A percentile compares a stretch with the other conserved stretches of the same genome.
Conservation (phyloP, 2,329 filamentous ascomycete genomes). For the Ophiosphaerella herpotricha region DNA sequence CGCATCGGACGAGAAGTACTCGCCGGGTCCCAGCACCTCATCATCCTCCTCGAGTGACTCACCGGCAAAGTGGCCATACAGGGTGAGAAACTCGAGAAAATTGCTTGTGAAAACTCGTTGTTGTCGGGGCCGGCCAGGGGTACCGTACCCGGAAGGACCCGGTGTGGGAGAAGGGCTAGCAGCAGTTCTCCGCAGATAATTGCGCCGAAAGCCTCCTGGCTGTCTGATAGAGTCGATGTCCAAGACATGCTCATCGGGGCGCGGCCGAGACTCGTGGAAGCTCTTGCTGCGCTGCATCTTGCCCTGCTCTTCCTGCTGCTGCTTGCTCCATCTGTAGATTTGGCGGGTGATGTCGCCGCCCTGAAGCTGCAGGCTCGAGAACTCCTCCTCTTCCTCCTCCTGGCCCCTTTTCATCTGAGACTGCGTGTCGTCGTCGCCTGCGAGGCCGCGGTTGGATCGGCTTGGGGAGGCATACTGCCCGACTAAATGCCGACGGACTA, state of each 20-base stretch:
- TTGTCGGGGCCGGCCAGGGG: constrained; percentile 26
- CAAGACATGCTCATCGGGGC: constrained; percentile 77
- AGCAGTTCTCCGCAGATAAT: constrained; percentile 80
- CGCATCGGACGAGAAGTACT: constrained; percentile 85
- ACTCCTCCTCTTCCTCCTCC: constrained; percentile 67
- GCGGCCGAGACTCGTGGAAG: constrained; percentile 76
- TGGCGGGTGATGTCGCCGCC: constrained; percentile 93
- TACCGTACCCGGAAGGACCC: constrained; percentile 51
- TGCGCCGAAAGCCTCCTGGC: constrained; percentile 89
- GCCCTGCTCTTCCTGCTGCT: constrained; percentile 70
- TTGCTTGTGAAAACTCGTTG: constrained; percentile 72
- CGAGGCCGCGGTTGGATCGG: constrained; percentile 33
- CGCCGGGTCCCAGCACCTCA: constrained; percentile 81
- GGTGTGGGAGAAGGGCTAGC: constrained; percentile 61
- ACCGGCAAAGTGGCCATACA: constrained; percentile 97
- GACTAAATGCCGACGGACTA: constrained; percentile 88
- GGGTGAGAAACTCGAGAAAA: constrained; percentile 91
- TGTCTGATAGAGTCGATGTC: constrained; percentile 91
- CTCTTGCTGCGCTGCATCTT: constrained; percentile 82
- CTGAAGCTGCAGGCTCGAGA: constrained; percentile 90
- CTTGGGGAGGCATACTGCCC: constrained; percentile 45
- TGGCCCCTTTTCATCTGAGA: constrained; percentile 50
- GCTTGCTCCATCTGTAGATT: constrained; percentile 96
- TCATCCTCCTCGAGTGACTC: constrained; percentile 97
- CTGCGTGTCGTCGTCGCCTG: constrained; percentile 31